phyloP scores from a whole-genome alignment of 352 stramenopile species.

The Globisporangium polare region DNA sequence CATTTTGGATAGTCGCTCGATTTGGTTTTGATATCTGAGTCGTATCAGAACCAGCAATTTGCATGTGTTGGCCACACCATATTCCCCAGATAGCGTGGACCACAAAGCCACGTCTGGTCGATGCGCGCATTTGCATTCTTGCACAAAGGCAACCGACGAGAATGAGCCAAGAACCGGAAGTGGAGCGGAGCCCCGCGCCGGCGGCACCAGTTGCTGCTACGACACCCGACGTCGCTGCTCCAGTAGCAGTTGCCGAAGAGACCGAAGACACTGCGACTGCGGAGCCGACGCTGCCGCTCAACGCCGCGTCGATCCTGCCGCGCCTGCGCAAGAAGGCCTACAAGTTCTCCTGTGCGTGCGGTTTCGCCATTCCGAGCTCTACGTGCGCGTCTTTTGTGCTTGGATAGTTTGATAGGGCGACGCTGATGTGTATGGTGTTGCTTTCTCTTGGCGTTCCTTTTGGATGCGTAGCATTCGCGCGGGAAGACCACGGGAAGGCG shows the following conservation, averaged over 20 bases:
- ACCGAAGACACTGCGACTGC: background rate
- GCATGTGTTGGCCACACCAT: background rate
- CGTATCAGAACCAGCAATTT: no score
- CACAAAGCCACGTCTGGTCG: background rate
- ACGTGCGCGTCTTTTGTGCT: background rate
- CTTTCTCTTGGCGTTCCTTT: background rate
- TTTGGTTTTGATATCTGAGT: no score
- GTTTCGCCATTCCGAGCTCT: background rate
- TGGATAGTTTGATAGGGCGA: background rate
- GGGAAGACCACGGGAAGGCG: conserved; percentile 70
- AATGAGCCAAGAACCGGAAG: conserved; percentile 7
- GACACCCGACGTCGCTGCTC: background rate
- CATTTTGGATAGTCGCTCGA: no score
- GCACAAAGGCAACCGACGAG: background rate
- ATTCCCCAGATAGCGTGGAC: background rate
- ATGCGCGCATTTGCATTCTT: background rate
- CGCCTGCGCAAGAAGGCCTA: conserved; percentile 20
- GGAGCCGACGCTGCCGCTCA: conserved; percentile 7
- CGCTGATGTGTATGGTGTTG: background rate
- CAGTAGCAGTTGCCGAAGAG: background rate
- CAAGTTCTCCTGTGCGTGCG: conserved; percentile 18
- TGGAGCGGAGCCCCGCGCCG: conserved; percentile 1
- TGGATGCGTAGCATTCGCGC: conserved; percentile 41
- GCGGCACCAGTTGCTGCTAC: background rate
- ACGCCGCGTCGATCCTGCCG: conserved; percentile 18